These are phyloP conservation scores for Pisolithus orientalis DNA, from an alignment of 768 basidiomycete genomes.

Conservation along the genomic window DNA sequence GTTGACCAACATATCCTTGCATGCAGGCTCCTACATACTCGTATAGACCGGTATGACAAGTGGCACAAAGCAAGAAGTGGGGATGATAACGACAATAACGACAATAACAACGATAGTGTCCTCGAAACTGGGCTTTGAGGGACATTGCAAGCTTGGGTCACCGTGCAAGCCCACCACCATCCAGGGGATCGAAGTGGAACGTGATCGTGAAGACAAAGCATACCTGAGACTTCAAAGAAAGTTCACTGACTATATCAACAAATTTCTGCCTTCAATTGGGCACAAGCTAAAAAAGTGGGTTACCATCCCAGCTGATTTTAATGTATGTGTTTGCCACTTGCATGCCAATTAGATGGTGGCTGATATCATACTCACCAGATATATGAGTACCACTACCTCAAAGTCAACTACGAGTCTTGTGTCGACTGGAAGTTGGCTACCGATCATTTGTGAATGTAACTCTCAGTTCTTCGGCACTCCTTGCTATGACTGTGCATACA, in stretches of 20 bases:
- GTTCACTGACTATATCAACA: neutral
- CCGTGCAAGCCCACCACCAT: neutral
- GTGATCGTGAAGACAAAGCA: neutral
- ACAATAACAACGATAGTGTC: neutral
- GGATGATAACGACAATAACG: neutral
- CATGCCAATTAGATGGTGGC: neutral
- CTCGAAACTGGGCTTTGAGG: neutral
- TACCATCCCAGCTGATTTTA: neutral
- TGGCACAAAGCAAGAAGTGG: neutral
- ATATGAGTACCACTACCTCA: constrained; percentile 20
- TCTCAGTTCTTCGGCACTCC: constrained; percentile 23
- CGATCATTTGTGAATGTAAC: constrained; percentile 25
- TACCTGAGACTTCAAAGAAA: neutral
- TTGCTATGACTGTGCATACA: constrained; percentile 24
- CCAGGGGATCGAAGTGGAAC: neutral
- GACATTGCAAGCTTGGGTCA: too few species aligned
- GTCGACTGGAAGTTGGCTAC: constrained; percentile 22
- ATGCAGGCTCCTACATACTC: neutral
- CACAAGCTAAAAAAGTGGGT: neutral
- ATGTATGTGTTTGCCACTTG: neutral
- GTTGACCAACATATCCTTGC: neutral
- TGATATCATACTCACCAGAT: too few species aligned
- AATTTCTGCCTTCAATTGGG: neutral
- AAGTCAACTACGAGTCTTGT: constrained; percentile 21
- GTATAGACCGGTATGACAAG: neutral